Base-by-base conservation (phyloP, 2,329 filamentous ascomycete genomes). In the Aspergillus brunneoviolaceus region DNA sequence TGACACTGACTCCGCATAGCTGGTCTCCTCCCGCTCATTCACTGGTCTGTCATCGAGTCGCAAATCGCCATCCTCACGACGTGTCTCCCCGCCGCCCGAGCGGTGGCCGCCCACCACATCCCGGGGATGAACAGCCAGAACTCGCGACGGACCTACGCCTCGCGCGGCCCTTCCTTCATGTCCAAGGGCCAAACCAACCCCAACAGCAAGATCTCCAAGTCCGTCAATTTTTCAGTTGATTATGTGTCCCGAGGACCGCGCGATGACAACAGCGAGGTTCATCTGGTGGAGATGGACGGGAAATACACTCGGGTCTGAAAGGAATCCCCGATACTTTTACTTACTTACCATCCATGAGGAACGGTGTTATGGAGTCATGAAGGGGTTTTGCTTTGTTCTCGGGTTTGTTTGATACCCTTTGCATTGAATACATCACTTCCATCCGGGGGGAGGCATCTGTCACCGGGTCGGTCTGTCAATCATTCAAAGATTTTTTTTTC, bases 1-100 rank as follows among this genome's bases (percentile, higher is more conserved):
- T 7, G 16, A 45, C 16, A 45, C 9, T 14, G 7, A 33, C 10
- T 11, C 50, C 5, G 19, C 9, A 16, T 51, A 55, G 56, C 63
- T 4, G 65, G 67, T 21, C 51, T 71, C 33, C 65, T 68, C n/a
- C 68, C 69, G 2, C 62, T 71, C 14, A 65, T 68, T 27, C 64
- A 68, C 58, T 72, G 69, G 69, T 70, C 69, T 6, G 64, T 72
- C 14, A 70, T 72, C 39, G 69, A 72, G 55, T 59, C 59, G 27
- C 66, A 70, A 25, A 69, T 72, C 33, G 64, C 69, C 9, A 57
- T 72, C 12, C 52, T 71, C 51, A 70, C 67, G 27, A 68, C 69
- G 12, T 72, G 69, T 48, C 52, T 72, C 1, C 69, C 69, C 27
- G 63, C 69, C 29, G 64, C 64, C 39, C 60, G 69, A 31, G 69